A percentile compares a stretch with the other conserved stretches of the same genome.
These are phyloP conservation scores for Peziza echinospora DNA, from an alignment of 495 filamentous ascomycete genomes.

Conservation along the genomic window DNA sequence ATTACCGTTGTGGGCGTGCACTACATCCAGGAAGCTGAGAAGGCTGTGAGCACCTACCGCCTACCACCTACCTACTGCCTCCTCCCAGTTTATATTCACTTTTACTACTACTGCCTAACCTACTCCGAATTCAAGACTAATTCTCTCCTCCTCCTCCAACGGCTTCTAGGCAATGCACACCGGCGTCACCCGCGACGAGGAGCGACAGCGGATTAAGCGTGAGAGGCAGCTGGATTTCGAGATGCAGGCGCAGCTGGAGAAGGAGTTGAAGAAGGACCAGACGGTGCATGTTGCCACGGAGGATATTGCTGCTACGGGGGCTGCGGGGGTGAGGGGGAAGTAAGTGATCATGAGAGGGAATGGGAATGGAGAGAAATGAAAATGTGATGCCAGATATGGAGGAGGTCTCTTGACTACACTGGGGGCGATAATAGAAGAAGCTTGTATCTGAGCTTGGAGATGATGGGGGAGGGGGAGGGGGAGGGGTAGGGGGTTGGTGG, in stretches of 20 bases:
- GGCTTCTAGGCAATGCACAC: conserved; percentile 67
- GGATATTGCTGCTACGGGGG: neutral
- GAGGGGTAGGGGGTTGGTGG: too few species aligned
- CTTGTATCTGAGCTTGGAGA: too few species aligned
- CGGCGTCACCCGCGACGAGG: conserved; percentile 84
- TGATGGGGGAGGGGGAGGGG: too few species aligned
- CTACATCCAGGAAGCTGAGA: conserved; percentile 65
- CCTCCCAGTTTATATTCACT: conserved; percentile 10
- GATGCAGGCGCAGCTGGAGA: conserved; percentile 62
- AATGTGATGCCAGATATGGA: too few species aligned
- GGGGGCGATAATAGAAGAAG: too few species aligned
- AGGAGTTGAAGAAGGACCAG: conserved; percentile 34
- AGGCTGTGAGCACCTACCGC: conserved; percentile 37
- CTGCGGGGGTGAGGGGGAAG: neutral
- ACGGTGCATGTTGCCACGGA: too few species aligned
- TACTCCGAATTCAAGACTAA: neutral
- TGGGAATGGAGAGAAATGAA: too few species aligned
- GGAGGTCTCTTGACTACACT: too few species aligned
- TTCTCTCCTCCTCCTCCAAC: neutral
- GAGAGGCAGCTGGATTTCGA: conserved; percentile 87
- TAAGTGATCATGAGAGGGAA: neutral
- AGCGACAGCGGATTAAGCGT: conserved; percentile 72
- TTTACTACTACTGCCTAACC: neutral
- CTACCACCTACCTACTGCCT: neutral
- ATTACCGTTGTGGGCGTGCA: conserved; percentile 74